Conservation (phyloP, 2,329 filamentous ascomycete genomes). For the Verticillium longisporum region DNA sequence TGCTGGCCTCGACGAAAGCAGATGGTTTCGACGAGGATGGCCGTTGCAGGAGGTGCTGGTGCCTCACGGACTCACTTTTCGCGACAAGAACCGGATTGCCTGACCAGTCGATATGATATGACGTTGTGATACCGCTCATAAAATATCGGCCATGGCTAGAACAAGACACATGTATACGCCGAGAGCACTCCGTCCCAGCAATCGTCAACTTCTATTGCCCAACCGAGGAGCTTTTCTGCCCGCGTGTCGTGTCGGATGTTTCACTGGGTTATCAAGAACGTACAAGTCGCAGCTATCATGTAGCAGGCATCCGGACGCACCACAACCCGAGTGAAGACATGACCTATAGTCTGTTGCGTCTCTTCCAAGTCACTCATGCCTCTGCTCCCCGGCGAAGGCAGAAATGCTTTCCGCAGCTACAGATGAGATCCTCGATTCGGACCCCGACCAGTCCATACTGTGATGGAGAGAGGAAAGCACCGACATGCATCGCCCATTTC, state of each 20-base stretch:
- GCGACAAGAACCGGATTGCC: constrained; percentile 2
- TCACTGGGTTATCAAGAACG: too few species aligned
- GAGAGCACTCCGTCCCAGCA: not conserved
- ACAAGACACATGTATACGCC: constrained; percentile 6
- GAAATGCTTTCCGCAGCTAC: constrained; percentile 22
- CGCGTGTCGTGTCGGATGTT: too few species aligned
- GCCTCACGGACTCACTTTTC: constrained; percentile 2
- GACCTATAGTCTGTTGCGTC: constrained; percentile 21
- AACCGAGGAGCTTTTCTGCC: too few species aligned
- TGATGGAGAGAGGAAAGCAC: constrained; percentile 9
- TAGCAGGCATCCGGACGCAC: constrained; percentile 18
- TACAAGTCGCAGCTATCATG: constrained; percentile 3
- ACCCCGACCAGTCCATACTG: constrained; percentile 26
- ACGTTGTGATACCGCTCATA: not conserved
- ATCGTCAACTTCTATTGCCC: not conserved
- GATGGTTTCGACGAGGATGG: constrained; percentile 15
- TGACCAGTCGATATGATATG: constrained; percentile 7
- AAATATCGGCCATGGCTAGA: not conserved
- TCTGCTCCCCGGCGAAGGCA: constrained; percentile 22
- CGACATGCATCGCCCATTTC: not conserved
- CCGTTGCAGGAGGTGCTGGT: constrained; percentile 11
- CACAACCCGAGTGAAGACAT: constrained; percentile 20
- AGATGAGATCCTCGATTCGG: constrained; percentile 24
- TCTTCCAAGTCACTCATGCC: constrained; percentile 24
- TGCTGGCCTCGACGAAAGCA: constrained; percentile 3